phyloP scores from a whole-genome alignment of 345 rosid species.

The Arabidopsis thaliana region TAIR10.1 NC_003070.9:17306501-17307000 shows the following conservation, averaged over 20 bases:
- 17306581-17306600: conserved; percentile 30
- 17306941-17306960: conserved; percentile 25
- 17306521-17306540: conserved; percentile 17
- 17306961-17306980: neutral
- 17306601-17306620: conserved; percentile 23
- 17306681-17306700: neutral
- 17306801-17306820: conserved; percentile 38
- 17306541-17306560: neutral
- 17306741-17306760: conserved; percentile 30
- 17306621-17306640: conserved; percentile 37
- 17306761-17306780: conserved; percentile 38
- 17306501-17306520: conserved; percentile 18
- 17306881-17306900: conserved; percentile 32
- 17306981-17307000: neutral
- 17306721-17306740: conserved; percentile 3
- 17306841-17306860: conserved; percentile 40
- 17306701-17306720: neutral
- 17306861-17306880: conserved; percentile 38
- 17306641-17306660: conserved; percentile 4
- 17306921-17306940: neutral
- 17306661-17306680: conserved; percentile 36
- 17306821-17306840: conserved; percentile 16
- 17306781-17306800: conserved; percentile 43
- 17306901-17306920: conserved; percentile 1
- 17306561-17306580: conserved; percentile 6